Conservation (phyloP, 495 filamentous ascomycete species). For the Evernia prunastri region DNA sequence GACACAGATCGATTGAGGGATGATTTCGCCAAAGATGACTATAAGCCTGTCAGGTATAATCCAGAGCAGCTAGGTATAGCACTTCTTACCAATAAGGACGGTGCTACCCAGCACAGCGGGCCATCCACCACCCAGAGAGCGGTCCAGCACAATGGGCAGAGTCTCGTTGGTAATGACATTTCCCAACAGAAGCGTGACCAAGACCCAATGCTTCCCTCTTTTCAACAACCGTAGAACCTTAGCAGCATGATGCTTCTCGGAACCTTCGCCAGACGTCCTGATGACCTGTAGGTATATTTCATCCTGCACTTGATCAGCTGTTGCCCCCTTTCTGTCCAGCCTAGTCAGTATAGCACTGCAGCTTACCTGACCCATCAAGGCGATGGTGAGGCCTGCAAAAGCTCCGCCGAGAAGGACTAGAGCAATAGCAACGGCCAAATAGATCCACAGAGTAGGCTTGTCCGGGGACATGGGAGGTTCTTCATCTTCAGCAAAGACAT, state of each 20-base stretch:
- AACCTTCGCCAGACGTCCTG: constrained; percentile 70
- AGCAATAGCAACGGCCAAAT: constrained; percentile 59
- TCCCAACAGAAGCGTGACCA: constrained; percentile 86
- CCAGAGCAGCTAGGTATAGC: background rate
- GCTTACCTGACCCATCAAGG: constrained; percentile 54
- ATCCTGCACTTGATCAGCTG: constrained; percentile 47
- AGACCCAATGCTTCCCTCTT: constrained; percentile 96
- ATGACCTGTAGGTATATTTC: constrained; percentile 97
- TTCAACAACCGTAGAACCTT: constrained; percentile 75
- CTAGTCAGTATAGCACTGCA: background rate
- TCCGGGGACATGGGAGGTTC: constrained; percentile 38
- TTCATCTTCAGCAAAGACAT: constrained; percentile 19
- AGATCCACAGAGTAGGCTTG: constrained; percentile 61
- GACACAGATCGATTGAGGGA: constrained; percentile 93
- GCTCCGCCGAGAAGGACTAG: constrained; percentile 83
- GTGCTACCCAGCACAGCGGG: constrained; percentile 91
- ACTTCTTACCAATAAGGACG: constrained; percentile 72
- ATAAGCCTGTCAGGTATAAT: constrained; percentile 7
- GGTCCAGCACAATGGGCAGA: constrained; percentile 87
- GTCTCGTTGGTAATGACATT: constrained; percentile 99
- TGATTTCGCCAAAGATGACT: constrained; percentile 97
- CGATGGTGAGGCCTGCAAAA: constrained; percentile 96
- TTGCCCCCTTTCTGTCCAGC: too few relatives aligned
- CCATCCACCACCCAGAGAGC: constrained; percentile 89
- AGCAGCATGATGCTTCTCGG: constrained; percentile 73